Conservation (phyloP, 208 protist species). For the Acanthamoeba sp. region DNA sequence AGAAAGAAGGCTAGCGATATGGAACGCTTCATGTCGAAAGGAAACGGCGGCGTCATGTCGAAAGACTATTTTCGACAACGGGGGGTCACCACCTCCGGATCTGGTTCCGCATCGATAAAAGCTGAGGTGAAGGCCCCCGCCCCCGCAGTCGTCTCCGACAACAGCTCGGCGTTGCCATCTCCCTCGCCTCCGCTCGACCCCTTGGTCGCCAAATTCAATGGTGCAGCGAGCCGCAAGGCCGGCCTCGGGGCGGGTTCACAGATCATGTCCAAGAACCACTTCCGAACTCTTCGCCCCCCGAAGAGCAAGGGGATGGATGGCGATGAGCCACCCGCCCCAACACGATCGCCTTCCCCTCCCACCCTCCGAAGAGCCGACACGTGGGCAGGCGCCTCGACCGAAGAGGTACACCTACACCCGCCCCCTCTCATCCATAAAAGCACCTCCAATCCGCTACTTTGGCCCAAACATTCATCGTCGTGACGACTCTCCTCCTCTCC, state of each 20-base stretch:
- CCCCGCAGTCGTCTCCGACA: neutral
- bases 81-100: too few species aligned
- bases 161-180: neutral
- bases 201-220: neutral
- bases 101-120: neutral
- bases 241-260: neutral
- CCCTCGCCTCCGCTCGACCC: neutral
- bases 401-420: neutral
- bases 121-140: neutral
- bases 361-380: neutral
- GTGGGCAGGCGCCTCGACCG: neutral
- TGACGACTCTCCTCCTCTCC: too few species aligned
- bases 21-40: conserved; percentile 43
- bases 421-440: neutral
- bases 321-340: neutral
- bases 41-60: conserved; percentile 6
- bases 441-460: too few species aligned
- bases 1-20: neutral
- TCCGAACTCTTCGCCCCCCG: neutral
- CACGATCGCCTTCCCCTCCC: neutral
- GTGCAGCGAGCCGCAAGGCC: neutral
- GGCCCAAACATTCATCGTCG: too few species aligned
- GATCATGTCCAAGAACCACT: conserved; percentile 64
- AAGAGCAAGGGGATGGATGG: neutral
- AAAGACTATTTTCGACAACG: conserved; percentile 27